Conservation (phyloP, 2,329 filamentous ascomycete species). For the Colletotrichum filicis region DNA sequence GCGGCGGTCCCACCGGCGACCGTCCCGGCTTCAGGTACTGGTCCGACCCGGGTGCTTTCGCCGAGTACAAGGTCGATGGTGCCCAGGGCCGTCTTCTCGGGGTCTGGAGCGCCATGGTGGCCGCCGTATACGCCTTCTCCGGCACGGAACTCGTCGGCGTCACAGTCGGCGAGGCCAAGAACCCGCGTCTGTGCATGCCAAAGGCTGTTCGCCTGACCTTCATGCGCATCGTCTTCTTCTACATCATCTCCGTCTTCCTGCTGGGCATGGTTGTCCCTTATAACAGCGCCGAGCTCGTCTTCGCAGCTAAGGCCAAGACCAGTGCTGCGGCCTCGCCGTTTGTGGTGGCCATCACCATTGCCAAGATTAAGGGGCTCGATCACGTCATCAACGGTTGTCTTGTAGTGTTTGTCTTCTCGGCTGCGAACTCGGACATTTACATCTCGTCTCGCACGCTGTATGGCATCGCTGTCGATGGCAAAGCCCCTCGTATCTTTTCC, state of each 20-base stretch:
- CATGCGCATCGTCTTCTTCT: slow-evolving; percentile 77
- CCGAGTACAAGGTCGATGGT: slow-evolving; percentile 46
- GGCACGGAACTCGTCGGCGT: slow-evolving; percentile 76
- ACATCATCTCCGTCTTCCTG: slow-evolving; percentile 72
- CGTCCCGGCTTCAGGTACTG: slow-evolving; percentile 57
- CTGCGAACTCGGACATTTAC: slow-evolving; percentile 41
- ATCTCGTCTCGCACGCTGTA: slow-evolving; percentile 53
- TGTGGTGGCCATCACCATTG: slow-evolving; percentile 24
- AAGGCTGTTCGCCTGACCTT: slow-evolving; percentile 76
- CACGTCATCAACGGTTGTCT: slow-evolving; percentile 29
- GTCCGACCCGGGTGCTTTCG: slow-evolving; percentile 55
- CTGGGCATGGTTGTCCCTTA: slow-evolving; percentile 76
- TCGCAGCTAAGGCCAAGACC: slow-evolving; percentile 52
- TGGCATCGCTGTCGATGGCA: slow-evolving; percentile 51
- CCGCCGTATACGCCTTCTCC: slow-evolving; percentile 52
- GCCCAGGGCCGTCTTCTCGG: slow-evolving; percentile 51
- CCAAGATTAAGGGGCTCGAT: slow-evolving; percentile 24
- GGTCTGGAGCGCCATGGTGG: slow-evolving; percentile 50
- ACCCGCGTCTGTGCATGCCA: slow-evolving; percentile 74
- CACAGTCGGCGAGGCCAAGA: slow-evolving; percentile 75
- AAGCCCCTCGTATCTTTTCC: slow-evolving; percentile 49
- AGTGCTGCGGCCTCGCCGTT: slow-evolving; percentile 38
- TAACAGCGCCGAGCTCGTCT: slow-evolving; percentile 56
- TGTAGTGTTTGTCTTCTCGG: slow-evolving; percentile 24
- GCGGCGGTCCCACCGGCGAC: slow-evolving; percentile 49